Conservation (phyloP, 768 basidiomycete species). For the Russula dissimulans region DNA sequence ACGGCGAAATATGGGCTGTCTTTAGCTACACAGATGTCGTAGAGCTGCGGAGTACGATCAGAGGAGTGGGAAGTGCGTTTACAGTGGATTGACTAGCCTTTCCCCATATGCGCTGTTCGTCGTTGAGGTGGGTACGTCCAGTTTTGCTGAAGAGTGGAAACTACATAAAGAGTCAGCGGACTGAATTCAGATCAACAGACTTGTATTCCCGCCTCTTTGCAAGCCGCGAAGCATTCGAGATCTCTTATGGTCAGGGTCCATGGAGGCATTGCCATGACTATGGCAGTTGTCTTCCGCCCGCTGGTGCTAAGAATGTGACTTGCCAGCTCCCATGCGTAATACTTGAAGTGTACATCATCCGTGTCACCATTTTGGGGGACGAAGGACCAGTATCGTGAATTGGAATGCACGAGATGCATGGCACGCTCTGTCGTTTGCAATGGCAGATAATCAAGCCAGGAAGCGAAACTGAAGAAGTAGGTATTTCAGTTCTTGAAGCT, state of each 20-base stretch:
- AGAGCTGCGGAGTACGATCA: constrained; percentile 9
- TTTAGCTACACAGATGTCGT: constrained; percentile 19
- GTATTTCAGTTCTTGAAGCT: background rate
- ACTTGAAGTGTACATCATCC: constrained; percentile 7
- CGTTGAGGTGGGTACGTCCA: background rate
- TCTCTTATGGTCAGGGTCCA: constrained; percentile 15
- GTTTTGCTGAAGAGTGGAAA: constrained; percentile 8
- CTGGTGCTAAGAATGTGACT: background rate
- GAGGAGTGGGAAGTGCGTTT: background rate
- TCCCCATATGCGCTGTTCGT: constrained; percentile 16
- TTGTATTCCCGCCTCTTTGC: constrained; percentile 8
- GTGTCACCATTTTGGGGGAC: constrained; percentile 10
- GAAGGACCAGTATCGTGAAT: constrained; percentile 9
- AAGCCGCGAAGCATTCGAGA: constrained; percentile 11
- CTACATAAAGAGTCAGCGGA: background rate
- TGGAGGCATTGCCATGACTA: constrained; percentile 18
- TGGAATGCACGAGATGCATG: constrained; percentile 13
- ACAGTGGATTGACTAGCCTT: constrained; percentile 4
- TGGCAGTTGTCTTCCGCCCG: constrained; percentile 1
- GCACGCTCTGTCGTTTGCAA: constrained; percentile 13
- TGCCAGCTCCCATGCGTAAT: constrained; percentile 12
- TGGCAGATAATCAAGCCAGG: constrained; percentile 14
- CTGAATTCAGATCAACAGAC: background rate
- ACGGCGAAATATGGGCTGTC: constrained; percentile 20
- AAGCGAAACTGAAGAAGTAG: background rate